Evolutionary conservation across 2,329 filamentous ascomycete genomes (phyloP).

Genomic region (Aureobasidium sp.): DNA sequence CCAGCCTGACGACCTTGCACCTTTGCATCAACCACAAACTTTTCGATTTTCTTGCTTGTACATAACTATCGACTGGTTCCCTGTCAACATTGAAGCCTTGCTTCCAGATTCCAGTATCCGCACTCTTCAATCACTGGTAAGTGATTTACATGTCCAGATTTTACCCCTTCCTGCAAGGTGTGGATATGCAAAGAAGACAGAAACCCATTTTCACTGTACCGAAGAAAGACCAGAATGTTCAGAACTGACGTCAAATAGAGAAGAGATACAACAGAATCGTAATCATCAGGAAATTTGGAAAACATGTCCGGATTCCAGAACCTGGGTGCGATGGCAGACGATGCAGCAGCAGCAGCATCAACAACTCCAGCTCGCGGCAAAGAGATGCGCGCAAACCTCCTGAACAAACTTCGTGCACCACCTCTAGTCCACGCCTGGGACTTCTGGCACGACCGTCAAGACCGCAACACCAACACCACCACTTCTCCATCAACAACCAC

Average conservation of each 20-base stretch:
- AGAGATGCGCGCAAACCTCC: constrained; percentile 53
- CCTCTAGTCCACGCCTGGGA: constrained; percentile 45
- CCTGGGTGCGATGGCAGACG: constrained; percentile 31
- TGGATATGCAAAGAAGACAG: background rate
- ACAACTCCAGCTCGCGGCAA: constrained; percentile 67
- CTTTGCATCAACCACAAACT: background rate
- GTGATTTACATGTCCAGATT: background rate
- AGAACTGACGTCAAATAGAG: background rate
- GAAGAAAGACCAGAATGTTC: background rate
- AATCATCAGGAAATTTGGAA: background rate
- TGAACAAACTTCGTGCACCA: constrained; percentile 35
- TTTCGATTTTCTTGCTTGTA: background rate
- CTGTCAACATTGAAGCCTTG: background rate
- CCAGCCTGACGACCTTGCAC: background rate
- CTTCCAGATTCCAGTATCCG: background rate
- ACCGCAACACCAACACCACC: constrained; percentile 21
- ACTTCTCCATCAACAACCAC: background rate
- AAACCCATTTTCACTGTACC: background rate
- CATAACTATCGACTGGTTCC: background rate
- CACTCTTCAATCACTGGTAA: background rate
- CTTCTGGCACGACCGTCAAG: constrained; percentile 44
- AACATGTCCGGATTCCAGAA: constrained; percentile 18
- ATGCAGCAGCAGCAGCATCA: constrained; percentile 51
- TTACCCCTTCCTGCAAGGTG: background rate
- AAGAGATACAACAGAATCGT: background rate